Percentiles rank a stretch among this genome's conserved stretches.
These are phyloP conservation scores for Teunomyces tritomae DNA, from an alignment of 805 yeast genomes.

Conservation along the genomic window DNA sequence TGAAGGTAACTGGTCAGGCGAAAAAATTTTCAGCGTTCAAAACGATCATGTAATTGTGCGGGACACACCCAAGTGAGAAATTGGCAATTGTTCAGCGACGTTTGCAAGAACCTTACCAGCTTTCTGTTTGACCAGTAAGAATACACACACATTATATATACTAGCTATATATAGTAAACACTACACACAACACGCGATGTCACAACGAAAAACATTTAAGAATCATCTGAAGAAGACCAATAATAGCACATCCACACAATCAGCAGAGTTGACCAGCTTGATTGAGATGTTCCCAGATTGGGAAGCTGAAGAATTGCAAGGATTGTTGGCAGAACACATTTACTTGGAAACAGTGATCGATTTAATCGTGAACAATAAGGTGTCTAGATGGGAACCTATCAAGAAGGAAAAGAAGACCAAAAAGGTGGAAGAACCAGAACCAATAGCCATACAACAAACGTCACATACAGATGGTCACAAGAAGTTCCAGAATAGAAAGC, in stretches of 20 bases:
- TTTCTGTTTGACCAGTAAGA: neutral
- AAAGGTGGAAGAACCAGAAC: constrained; percentile 12
- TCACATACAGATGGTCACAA: constrained; percentile 1
- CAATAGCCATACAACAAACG: constrained; percentile 6
- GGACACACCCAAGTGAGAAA: neutral
- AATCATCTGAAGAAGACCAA: constrained; percentile 43
- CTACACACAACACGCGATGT: constrained; percentile 8
- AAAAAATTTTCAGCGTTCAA: neutral
- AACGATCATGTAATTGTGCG: constrained; percentile 2
- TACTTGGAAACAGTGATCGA: constrained; percentile 80
- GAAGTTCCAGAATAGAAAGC: constrained; percentile 1
- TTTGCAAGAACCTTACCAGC: neutral
- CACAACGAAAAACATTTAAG: constrained; percentile 41
- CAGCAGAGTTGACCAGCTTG: constrained; percentile 50
- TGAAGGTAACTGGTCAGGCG: constrained; percentile 2
- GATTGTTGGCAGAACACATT: constrained; percentile 68
- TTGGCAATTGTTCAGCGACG: constrained; percentile 3
- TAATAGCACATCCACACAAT: constrained; percentile 15
- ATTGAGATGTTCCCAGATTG: constrained; percentile 92
- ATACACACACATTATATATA: constrained; percentile 2
- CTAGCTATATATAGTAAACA: constrained; percentile 1
- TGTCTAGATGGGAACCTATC: constrained; percentile 92
- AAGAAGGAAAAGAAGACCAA: constrained; percentile 58
- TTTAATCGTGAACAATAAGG: constrained; percentile 86
- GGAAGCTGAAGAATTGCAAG: constrained; percentile 78